Evolutionary conservation across 345 rosid species (phyloP), one percentile per base, ranked within the genome.

Genomic region (Xanthoceras sorbifolium): DNA sequence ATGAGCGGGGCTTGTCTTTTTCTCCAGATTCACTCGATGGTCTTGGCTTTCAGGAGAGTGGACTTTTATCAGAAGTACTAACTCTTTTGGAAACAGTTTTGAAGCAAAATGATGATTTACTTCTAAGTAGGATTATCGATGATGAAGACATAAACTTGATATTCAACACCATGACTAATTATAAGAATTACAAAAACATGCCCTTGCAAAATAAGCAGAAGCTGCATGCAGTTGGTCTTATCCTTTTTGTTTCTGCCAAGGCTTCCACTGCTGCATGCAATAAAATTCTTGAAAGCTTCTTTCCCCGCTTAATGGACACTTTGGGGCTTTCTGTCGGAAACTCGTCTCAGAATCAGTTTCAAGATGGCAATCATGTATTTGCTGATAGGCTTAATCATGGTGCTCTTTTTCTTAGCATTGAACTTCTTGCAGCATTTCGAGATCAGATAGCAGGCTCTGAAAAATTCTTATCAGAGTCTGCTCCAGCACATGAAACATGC

Each of bases 361-460:
- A 76, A 12, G 77, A 77, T 63, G 81, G 23, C 52, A 76, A 80
- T 50, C 73, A 55, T 60, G 73, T 72, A 32, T 76, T 78, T 59
- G 76, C 85, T n/a, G 82, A 76, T 69, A 82, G 78, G 79, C 82
- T 78, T 75, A 80, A 83, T 82, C 84, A 85, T 59, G 98, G 94
- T 74, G 89, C 90, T 77, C 85, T 91, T 78, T 90, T 86, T 85
- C 90, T 96, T 64, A 84, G 88, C 82, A 77, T 87, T 38, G 87
- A 87, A 78, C 90, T 96, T 77, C 93, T 93, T 77, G 82, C 80
- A 79, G 92, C 97, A 73, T 87, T 89, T 74, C 87, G 88, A 86
- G 92, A 95, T 77, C 80, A 89, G 81, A 73, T 65, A 69, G 44
- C 76, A 46, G 81, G 71, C 75, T 78, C 84, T 34, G 80, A 75